Percentiles rank a stretch among this genome's conserved stretches.
These are phyloP conservation scores for Yamadazyma mexicana DNA, from an alignment of 1,139 yeast species.

Conservation along the genomic window DNA sequence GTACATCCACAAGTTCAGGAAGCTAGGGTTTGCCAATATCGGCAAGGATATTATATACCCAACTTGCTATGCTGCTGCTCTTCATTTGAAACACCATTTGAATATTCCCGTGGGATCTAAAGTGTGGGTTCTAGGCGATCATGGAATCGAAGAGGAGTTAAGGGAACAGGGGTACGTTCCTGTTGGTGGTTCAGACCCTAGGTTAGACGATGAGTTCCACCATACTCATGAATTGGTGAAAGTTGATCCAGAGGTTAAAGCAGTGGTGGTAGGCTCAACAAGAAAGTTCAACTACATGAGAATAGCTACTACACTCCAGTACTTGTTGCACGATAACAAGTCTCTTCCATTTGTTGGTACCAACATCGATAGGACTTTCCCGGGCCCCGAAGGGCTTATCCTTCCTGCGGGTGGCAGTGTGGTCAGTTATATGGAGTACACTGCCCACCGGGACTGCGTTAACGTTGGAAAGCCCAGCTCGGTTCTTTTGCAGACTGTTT, in stretches of 20 bases:
- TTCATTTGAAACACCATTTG: slow-evolving; percentile 22
- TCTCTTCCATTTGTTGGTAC: slow-evolving; percentile 40
- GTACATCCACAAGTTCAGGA: slow-evolving; percentile 32
- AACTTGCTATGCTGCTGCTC: slow-evolving; percentile 40
- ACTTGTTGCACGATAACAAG: slow-evolving; percentile 33
- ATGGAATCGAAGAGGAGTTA: slow-evolving; percentile 77
- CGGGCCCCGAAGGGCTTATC: slow-evolving; percentile 38
- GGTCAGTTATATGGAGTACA: slow-evolving; percentile 39
- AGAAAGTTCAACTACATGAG: slow-evolving; percentile 39
- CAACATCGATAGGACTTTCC: slow-evolving; percentile 42
- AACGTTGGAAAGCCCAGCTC: slow-evolving; percentile 43
- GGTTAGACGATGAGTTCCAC: slow-evolving; percentile 31
- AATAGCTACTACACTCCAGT: slow-evolving; percentile 40
- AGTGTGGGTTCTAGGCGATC: slow-evolving; percentile 84
- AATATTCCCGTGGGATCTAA: slow-evolving; percentile 42
- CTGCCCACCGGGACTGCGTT: slow-evolving; percentile 32
- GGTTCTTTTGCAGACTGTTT: slow-evolving; percentile 30
- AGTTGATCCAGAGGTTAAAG: slow-evolving; percentile 41
- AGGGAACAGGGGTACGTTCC: slow-evolving; percentile 64
- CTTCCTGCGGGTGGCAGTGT: slow-evolving; percentile 47
- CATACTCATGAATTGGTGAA: slow-evolving; percentile 47
- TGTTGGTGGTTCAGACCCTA: slow-evolving; percentile 68
- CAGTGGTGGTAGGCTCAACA: slow-evolving; percentile 44
- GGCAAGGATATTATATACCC: slow-evolving; percentile 34
- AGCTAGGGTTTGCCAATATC: slow-evolving; percentile 32